These are phyloP conservation scores for Rosa persica DNA, from an alignment of 306 rosid species.

Conservation along the genomic window DNA sequence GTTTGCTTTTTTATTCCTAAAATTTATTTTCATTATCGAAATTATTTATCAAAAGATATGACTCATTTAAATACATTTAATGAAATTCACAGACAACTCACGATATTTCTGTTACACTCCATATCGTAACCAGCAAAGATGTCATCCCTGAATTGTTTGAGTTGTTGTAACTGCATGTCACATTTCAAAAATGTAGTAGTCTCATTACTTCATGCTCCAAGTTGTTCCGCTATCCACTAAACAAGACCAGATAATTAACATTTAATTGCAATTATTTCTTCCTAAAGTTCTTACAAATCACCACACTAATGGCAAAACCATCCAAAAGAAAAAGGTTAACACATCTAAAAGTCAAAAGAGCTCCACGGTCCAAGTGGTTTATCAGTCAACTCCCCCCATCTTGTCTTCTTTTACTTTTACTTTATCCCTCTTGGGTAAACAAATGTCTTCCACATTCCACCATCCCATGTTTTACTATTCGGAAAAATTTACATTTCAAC, in stretches of 20 bases:
- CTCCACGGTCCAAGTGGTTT: background rate
- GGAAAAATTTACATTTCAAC: background rate
- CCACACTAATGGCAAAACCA: no score
- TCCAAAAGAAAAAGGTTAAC: background rate
- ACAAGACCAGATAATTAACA: background rate
- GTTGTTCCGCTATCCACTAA: background rate
- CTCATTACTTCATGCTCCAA: background rate
- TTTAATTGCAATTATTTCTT: background rate
- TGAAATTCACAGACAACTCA: background rate
- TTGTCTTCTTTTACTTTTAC: background rate
- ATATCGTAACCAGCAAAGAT: background rate
- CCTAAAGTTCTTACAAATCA: background rate
- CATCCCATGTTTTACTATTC: background rate
- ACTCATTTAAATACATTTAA: no score
- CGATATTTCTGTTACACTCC: background rate
- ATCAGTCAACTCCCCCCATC: background rate
- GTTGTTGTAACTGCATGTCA: background rate
- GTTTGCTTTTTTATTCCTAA: background rate
- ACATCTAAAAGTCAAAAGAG: background rate
- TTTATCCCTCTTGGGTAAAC: background rate
- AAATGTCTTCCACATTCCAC: background rate
- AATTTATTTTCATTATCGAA: background rate
- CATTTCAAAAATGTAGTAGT: background rate
- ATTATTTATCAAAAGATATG: background rate
- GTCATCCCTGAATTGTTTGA: background rate